Base-by-base conservation (phyloP, 2,329 filamentous ascomycete genomes). In the Pezicula rhizophila region DNA sequence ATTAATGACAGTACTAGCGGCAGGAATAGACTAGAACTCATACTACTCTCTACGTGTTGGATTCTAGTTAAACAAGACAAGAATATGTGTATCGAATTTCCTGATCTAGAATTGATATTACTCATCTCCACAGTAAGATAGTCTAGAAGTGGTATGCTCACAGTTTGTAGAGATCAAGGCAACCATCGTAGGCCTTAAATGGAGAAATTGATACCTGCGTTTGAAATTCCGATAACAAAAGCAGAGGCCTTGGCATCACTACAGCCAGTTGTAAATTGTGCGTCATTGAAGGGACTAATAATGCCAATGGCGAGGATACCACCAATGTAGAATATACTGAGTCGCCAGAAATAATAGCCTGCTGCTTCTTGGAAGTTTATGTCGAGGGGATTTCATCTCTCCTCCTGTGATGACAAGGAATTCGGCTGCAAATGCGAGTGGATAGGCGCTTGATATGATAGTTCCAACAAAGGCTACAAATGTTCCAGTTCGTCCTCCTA, bases 361-460 rank as follows among this genome's bases (percentile, higher is more conserved):
- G 79, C 78, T 1, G 80, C 80, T 69, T 69, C 82, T 84, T 52
- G 82, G 82, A 49, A 86, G 78, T 66, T 83, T 84, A 57, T 77
- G 73, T 44, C 80, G 76, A 1, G 82, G 83, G 15, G 80, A 75
- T n/a, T 80, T 69, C 1, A 79, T 80, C 68, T 86, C 83, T 35
- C 79, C 82, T 5, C 80, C 81, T 1, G 82, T 79, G 28, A 77
- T 76, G 17, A 71, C 66, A 5, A 85, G 72, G 60, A 87, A 82
- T 14, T 79, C 76, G 1, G 75, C 77, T 10, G 75, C 78, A 63
- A 80, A 81, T 14, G 17, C 40, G 77, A 76, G 62, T 80, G 82
- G 0, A 76, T 77, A 20, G 75, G 76, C 26, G 68, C 69, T 26
- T n/a, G 42, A 31, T 44, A 55, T 49, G 76, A 69, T 48, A 80